Evolutionary conservation across 2,329 filamentous ascomycete genomes (phyloP).

Genomic region (Diplocarpon rosae): DNA sequence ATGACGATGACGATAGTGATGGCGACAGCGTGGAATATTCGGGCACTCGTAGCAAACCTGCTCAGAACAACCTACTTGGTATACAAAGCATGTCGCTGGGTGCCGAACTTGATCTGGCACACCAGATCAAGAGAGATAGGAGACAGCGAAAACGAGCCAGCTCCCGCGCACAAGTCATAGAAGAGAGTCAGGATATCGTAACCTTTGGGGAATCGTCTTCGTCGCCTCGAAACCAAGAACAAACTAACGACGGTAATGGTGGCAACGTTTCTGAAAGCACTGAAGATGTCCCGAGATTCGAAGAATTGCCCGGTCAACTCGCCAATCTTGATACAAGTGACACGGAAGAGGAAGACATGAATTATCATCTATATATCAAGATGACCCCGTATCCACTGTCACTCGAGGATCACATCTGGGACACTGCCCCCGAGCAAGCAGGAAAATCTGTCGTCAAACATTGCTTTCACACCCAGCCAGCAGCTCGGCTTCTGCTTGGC

Average conservation of each 20-base stretch:
- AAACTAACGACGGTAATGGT: too few relatives aligned
- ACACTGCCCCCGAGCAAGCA: constrained; percentile 16
- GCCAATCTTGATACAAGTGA: constrained; percentile 2
- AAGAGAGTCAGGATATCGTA: background rate
- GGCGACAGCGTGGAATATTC: background rate
- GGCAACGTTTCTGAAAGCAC: background rate
- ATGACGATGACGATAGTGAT: background rate
- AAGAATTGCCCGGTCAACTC: background rate
- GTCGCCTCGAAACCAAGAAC: background rate
- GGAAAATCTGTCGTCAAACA: constrained; percentile 31
- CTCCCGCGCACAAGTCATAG: background rate
- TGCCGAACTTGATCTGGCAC: background rate
- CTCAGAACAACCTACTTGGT: background rate
- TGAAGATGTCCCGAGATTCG: background rate
- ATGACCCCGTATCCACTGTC: constrained; percentile 45
- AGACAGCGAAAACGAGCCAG: constrained; percentile 1
- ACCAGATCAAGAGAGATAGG: background rate
- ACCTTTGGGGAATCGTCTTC: background rate
- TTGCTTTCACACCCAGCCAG: constrained; percentile 50
- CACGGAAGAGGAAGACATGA: constrained; percentile 7
- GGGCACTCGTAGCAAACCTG: background rate
- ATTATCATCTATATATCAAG: constrained; percentile 23
- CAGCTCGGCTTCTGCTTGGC: constrained; percentile 44
- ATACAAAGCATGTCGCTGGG: constrained; percentile 1
- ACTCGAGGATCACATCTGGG: constrained; percentile 45